Percentiles rank a stretch among this genome's conserved stretches.
phyloP scores from a whole-genome alignment of 2,329 filamentous ascomycete species.

The Pseudomassariella vexata region DNA sequence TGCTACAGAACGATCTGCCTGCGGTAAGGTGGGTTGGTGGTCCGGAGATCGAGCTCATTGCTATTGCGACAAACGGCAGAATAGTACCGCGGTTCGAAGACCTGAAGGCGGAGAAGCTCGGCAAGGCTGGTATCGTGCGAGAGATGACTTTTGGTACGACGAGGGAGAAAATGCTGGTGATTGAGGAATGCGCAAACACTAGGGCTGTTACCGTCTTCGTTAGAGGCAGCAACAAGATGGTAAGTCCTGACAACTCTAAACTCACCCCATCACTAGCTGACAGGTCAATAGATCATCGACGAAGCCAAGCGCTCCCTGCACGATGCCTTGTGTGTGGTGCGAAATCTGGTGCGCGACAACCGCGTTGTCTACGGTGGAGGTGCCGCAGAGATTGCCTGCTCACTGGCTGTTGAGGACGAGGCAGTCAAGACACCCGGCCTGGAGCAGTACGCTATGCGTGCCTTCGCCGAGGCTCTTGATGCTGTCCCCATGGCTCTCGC shows the following conservation, averaged over 20 bases:
- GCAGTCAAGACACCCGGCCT: slow-evolving; percentile 93
- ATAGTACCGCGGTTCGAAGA: slow-evolving; percentile 98
- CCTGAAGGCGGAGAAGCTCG: slow-evolving; percentile 83
- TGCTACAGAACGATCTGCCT: slow-evolving; percentile 92
- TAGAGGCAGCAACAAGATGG: slow-evolving; percentile 98
- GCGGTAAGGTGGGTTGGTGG: slow-evolving; percentile 97
- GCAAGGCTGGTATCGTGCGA: slow-evolving; percentile 79
- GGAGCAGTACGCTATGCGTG: slow-evolving; percentile 98
- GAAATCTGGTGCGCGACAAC: slow-evolving; percentile 93
- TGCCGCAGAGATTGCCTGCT: slow-evolving; percentile 95
- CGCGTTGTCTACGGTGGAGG: slow-evolving; percentile 96
- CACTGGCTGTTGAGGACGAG: slow-evolving; percentile 89
- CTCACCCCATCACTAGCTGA: slow-evolving; percentile 8
- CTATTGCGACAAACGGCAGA: slow-evolving; percentile 95
- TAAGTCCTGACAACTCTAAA: slow-evolving; percentile 35
- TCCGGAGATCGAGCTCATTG: slow-evolving; percentile 96
- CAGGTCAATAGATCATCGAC: slow-evolving; percentile 75
- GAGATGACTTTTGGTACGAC: slow-evolving; percentile 98
- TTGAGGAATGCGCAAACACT: slow-evolving; percentile 98
- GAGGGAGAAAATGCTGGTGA: slow-evolving; percentile 98
- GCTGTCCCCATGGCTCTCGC: slow-evolving; percentile 91
- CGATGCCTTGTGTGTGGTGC: slow-evolving; percentile 94
- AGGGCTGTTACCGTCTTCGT: slow-evolving; percentile 95
- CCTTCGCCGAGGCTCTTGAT: slow-evolving; percentile 92
- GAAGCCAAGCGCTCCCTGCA: slow-evolving; percentile 97